Base-by-base conservation (phyloP, 2,329 filamentous ascomycete genomes). In the Elsinoe arachidis region DNA sequence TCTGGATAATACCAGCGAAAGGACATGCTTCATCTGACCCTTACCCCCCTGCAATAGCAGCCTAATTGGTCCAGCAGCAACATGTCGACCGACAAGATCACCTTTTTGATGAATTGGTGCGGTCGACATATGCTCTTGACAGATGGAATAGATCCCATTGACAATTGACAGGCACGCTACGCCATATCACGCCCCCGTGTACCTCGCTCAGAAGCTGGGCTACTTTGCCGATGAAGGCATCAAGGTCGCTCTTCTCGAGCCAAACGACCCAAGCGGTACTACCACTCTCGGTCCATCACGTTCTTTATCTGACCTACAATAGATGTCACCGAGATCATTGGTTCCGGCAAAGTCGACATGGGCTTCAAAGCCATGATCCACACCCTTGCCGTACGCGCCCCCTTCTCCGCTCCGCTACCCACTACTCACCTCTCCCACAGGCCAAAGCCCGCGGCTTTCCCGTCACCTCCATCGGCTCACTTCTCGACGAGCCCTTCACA, bases 1-100 rank as follows among this genome's bases (percentile, higher is more conserved):
- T 87, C 84, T 87, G 84, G 83, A 84, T 85, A 87, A 88, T 87
- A 80, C 84, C 84, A 87, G 86, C 86, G 86, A 85, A 88, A 88
- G 86, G 83, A 88, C 82, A 85, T 88, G 86, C 86, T 86, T 85
- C 81, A 82, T 82, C 78, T 74, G 71, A 70, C 70, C 67, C 67
- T 67, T 59, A 62, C 61, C 58, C 61, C 61, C 68, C 66, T 23
- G 58, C 55, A 56, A 46, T 59, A 56, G 57, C 63, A 59, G 63
- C 10, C 33, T 46, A 65, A 68, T 71, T 74, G 70, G 75, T 70
- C 68, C 71, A 66, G 69, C 75, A 80, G 69, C 77, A 82, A 70
- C 61, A 90, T 90, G 86, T 83, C 86, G 70, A 88, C 85, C 72
- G 86, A 90, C 71, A 90, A 90, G 83, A 89, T 90, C 68, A 90